Percentiles rank a stretch among this genome's conserved stretches.
phyloP scores from a whole-genome alignment of 2,329 filamentous ascomycete genomes.

The Akanthomyces muscarius region DNA sequence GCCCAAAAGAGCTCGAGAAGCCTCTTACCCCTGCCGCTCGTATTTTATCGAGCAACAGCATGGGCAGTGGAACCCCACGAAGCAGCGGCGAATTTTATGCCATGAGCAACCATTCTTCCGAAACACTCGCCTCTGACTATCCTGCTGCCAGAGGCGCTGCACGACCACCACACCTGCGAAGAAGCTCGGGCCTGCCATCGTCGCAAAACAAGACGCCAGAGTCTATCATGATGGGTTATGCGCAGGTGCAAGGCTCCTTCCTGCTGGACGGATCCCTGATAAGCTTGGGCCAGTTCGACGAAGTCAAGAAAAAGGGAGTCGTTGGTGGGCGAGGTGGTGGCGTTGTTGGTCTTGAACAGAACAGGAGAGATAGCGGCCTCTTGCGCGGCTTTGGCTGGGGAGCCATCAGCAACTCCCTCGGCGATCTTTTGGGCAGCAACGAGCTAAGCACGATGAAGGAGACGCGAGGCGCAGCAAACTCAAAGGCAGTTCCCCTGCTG shows the following conservation, averaged over 20 bases:
- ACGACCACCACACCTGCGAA: conserved; percentile 44
- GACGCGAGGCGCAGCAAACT: conserved; percentile 83
- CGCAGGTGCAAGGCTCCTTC: conserved; percentile 89
- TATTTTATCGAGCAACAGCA: conserved; percentile 73
- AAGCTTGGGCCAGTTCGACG: conserved; percentile 85
- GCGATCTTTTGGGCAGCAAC: conserved; percentile 77
- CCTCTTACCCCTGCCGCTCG: conserved; percentile 55
- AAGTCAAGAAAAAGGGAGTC: conserved; percentile 91
- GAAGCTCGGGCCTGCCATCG: conserved; percentile 41
- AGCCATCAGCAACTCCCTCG: conserved; percentile 80
- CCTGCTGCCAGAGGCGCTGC: conserved; percentile 43
- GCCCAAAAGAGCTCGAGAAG: conserved; percentile 45
- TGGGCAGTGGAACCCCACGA: conserved; percentile 70
- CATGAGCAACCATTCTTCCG: conserved; percentile 88
- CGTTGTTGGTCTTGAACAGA: conserved; percentile 73
- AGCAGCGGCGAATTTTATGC: conserved; percentile 96
- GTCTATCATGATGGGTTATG: conserved; percentile 95
- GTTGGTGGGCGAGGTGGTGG: conserved; percentile 83
- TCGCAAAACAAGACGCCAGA: conserved; percentile 58
- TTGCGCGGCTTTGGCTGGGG: conserved; percentile 85
- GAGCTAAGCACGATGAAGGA: conserved; percentile 93
- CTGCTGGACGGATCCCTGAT: conserved; percentile 87
- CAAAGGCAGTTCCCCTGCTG: conserved; percentile 84
- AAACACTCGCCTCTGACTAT: conserved; percentile 90
- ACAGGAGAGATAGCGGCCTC: conserved; percentile 72